A percentile compares a stretch with the other conserved stretches of the same genome.
These are phyloP conservation scores for Coniochaeta sp. DNA, from an alignment of 2,329 filamentous ascomycete genomes.

Conservation along the genomic window DNA sequence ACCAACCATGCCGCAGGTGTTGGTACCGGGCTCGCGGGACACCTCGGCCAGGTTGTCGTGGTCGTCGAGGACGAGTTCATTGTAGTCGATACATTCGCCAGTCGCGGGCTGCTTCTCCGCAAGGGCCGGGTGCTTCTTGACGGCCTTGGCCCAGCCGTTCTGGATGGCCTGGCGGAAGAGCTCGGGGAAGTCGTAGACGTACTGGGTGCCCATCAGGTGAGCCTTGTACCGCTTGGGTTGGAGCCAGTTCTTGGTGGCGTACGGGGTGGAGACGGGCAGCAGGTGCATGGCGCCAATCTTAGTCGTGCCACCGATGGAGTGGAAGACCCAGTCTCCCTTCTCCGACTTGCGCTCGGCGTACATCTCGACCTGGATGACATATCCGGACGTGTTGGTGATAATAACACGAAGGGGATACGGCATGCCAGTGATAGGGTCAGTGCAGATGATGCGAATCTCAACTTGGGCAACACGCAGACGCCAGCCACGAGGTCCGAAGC, in stretches of 20 bases:
- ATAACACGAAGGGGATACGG: slow-evolving; percentile 91
- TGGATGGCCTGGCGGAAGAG: slow-evolving; percentile 97
- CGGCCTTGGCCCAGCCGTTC: slow-evolving; percentile 80
- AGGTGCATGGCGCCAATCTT: slow-evolving; percentile 96
- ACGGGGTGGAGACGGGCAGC: slow-evolving; percentile 82
- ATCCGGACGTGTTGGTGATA: slow-evolving; percentile 97
- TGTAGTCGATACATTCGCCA: slow-evolving; percentile 90
- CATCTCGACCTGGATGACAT: slow-evolving; percentile 94
- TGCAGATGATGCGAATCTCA: slow-evolving; percentile 98
- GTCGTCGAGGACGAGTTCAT: slow-evolving; percentile 91
- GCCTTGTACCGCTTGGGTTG: slow-evolving; percentile 99
- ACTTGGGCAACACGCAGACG: slow-evolving; percentile 93
- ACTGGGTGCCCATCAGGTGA: slow-evolving; percentile 97
- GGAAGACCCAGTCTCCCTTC: slow-evolving; percentile 97
- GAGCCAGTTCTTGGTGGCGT: slow-evolving; percentile 96
- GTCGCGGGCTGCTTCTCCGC: slow-evolving; percentile 74
- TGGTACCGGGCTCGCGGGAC: slow-evolving; percentile 88
- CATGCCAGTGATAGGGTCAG: slow-evolving; percentile 73
- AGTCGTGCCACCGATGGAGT: slow-evolving; percentile 90
- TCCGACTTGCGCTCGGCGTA: slow-evolving; percentile 98
- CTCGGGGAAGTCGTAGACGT: slow-evolving; percentile 99
- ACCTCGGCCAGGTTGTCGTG: slow-evolving; percentile 88
- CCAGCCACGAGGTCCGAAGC: slow-evolving; percentile 93
- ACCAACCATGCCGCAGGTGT: slow-evolving; percentile 96
- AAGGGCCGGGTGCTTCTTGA: slow-evolving; percentile 66